Base-by-base conservation (phyloP, 805 yeast genomes). In the Starmerella stigmatis region DNA sequence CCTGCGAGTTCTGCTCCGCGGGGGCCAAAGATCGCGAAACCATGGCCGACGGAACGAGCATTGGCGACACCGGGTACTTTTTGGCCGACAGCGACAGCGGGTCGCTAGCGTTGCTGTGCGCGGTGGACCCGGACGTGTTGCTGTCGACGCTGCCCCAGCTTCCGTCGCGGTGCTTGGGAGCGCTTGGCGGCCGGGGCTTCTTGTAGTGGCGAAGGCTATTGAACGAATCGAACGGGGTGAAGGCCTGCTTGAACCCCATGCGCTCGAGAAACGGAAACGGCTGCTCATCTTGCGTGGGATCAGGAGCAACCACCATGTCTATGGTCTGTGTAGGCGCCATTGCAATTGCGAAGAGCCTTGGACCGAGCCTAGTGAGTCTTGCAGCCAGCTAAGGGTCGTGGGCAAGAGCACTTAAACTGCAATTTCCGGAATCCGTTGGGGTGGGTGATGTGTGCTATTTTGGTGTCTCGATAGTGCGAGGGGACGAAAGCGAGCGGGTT, bases 261-360 rank as follows among this genome's bases (percentile, higher is more conserved):
- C 21, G 38, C 9, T 41, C 28, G 31, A 41, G 38, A 25, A 41
- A 27, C 23, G 32, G 38, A 25, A 41, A 27, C 23, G 44, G 44
- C 31, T 32, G 32, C 32, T 41, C 44, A 20, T 32, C 44, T 23
- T 25, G 40, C 21, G 40, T 22, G 28, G 17, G 29, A 16, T 25
- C 40, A 10, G 40, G 40, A 23, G 40, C 30, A 25, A 23, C 17
- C 21, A 25, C 40, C 40, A 36, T 16, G 25, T 36, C 25, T 30
- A 36, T 25, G 5, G 30, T 25, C 21, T 36, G 22, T 12, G 40
- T 36, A 8, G 40, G 29, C 22, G 30, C 40, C 40, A 36, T 36
- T 36, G 40, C 40, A n/a, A 12, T 5, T 4, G 9, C 3, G 23
- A 4, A 11, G 9, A 17, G 35, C n/a, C 23, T 32, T 7, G 6